phyloP scores from a whole-genome alignment of 2,329 filamentous ascomycete genomes.

The Oidium heveae region DNA sequence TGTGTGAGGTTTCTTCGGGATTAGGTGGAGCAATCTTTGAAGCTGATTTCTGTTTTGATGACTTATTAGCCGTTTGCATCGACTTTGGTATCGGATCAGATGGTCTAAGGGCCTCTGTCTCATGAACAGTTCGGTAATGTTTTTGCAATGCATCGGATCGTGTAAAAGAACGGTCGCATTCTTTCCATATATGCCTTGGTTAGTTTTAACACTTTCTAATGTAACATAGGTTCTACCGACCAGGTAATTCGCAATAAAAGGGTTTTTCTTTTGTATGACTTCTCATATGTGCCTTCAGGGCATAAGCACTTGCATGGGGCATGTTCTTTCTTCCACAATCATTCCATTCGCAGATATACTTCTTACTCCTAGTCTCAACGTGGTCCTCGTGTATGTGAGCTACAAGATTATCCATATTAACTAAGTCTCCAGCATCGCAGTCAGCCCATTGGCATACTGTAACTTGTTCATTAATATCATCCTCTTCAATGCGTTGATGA shows the following conservation, averaged over 20 bases:
- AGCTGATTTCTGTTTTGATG: conserved; percentile 20
- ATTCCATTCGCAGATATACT: conserved; percentile 94
- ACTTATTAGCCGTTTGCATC: conserved; percentile 22
- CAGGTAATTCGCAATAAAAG: conserved; percentile 85
- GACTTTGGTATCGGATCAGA: conserved; percentile 50
- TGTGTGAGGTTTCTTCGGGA: conserved; percentile 26
- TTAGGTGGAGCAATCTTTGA: conserved; percentile 27
- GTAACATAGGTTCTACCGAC: conserved; percentile 22
- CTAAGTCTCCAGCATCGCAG: conserved; percentile 42
- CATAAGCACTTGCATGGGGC: conserved; percentile 85
- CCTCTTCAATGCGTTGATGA: conserved; percentile 44
- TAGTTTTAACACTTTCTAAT: background rate
- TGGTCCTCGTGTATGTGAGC: conserved; percentile 79
- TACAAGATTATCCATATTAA: conserved; percentile 61
- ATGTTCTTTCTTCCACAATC: conserved; percentile 74
- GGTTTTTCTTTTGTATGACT: conserved; percentile 97
- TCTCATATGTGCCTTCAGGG: conserved; percentile 87
- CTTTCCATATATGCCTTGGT: conserved; percentile 20
- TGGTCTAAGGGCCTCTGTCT: conserved; percentile 77
- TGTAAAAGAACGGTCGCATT: conserved; percentile 93
- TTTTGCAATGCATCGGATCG: conserved; percentile 88
- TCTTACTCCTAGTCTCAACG: conserved; percentile 80
- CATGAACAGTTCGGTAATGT: conserved; percentile 96
- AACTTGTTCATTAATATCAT: conserved; percentile 53
- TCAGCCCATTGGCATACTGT: conserved; percentile 58